Percentiles rank a stretch among this genome's conserved stretches.
Conservation (phyloP, 441 rosid species). For the Mallotus japonicus region DNA sequence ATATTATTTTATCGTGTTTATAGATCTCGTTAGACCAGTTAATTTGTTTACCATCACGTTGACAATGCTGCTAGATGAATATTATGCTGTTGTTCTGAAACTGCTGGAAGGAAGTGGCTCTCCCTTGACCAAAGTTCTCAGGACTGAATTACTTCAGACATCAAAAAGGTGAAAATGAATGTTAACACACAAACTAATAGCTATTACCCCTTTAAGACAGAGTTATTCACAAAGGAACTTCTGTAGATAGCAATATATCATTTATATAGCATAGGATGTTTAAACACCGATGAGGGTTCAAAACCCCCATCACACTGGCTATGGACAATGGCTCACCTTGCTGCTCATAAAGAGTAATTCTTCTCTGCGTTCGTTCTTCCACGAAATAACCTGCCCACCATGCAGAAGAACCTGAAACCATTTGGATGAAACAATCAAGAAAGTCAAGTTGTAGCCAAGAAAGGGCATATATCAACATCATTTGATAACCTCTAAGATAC, state of each 20-base stretch:
- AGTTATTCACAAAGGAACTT: slow-evolving; percentile 2
- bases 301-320: neutral
- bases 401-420: slow-evolving; percentile 73
- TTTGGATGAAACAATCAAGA: slow-evolving; percentile 6
- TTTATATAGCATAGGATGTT: neutral
- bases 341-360: slow-evolving; percentile 81
- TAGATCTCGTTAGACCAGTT: slow-evolving; percentile 5
- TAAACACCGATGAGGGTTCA: neutral
- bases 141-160: slow-evolving; percentile 8
- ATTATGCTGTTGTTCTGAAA: slow-evolving; percentile 4
- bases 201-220: neutral
- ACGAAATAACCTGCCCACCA: slow-evolving; percentile 90
- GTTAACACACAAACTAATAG: neutral
- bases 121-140: neutral
- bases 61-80: neutral
- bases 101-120: slow-evolving; percentile 1
- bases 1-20: neutral
- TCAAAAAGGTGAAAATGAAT: neutral
- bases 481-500: too few species aligned
- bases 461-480: too few species aligned
- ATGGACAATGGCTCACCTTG: slow-evolving; percentile 48
- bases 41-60: slow-evolving; percentile 6
- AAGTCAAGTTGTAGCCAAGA: neutral
- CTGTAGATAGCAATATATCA: neutral
- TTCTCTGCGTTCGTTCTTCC: slow-evolving; percentile 90